Evolutionary conservation across 768 basidiomycete genomes (phyloP).

Genomic region (Boletus speciosus): DNA sequence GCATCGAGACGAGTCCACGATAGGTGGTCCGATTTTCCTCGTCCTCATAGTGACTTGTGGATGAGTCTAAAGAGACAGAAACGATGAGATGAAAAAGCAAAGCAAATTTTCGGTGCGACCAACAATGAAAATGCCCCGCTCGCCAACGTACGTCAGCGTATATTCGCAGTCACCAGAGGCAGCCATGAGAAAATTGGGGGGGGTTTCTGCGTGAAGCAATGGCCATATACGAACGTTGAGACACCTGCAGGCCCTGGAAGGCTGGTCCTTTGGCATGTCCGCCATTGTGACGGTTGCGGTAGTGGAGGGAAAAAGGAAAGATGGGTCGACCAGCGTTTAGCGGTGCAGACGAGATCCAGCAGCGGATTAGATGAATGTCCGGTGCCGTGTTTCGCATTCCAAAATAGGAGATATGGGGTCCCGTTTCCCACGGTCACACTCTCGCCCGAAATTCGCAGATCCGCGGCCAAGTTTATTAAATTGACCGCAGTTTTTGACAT

Average conservation of each 20-base stretch:
- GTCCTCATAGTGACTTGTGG: constrained; percentile 68
- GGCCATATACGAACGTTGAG: constrained; percentile 63
- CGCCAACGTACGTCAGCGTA: constrained; percentile 56
- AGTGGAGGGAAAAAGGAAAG: constrained; percentile 19
- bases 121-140: constrained; percentile 66
- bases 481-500: constrained; percentile 8
- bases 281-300: constrained; percentile 21
- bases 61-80: constrained; percentile 47
- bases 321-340: constrained; percentile 25
- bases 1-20: constrained; percentile 45
- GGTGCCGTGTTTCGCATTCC: constrained; percentile 31
- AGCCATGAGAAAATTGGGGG: constrained; percentile 34
- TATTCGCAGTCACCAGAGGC: constrained; percentile 38
- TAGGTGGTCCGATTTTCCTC: constrained; percentile 43
- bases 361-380: constrained; percentile 35
- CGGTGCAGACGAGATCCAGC: constrained; percentile 14
- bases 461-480: neutral
- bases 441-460: neutral
- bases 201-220: constrained; percentile 26
- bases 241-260: constrained; percentile 59
- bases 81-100: constrained; percentile 4
- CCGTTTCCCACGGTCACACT: constrained; percentile 22
- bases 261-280: constrained; percentile 14
- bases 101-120: constrained; percentile 23
- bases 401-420: constrained; percentile 20